A percentile compares a stretch with the other conserved stretches of the same genome.
Evolutionary conservation across 2,329 filamentous ascomycete genomes (phyloP).

Genomic region (Tetracladium maxilliforme): DNA sequence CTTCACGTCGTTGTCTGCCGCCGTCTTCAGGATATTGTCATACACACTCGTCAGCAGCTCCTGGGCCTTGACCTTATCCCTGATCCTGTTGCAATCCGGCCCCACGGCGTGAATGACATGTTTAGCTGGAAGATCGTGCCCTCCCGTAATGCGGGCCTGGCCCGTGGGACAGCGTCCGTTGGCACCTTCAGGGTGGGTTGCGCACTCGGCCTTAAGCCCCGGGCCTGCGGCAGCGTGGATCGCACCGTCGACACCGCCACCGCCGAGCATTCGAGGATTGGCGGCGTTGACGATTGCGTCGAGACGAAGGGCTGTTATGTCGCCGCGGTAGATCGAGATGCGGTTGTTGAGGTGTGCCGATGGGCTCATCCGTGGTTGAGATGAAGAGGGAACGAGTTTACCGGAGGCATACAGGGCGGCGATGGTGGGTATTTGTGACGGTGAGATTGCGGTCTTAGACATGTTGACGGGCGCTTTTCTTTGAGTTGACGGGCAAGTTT

Average conservation of each 20-base stretch:
- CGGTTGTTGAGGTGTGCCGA: constrained; percentile 51
- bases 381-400: constrained; percentile 7
- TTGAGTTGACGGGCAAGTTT: too few species aligned
- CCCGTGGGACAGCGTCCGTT: constrained; percentile 36
- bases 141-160: constrained; percentile 67
- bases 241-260: constrained; percentile 80
- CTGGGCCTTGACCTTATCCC: constrained; percentile 24
- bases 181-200: constrained; percentile 40
- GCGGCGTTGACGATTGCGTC: constrained; percentile 91
- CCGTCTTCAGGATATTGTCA: constrained; percentile 53
- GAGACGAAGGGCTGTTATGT: constrained; percentile 67
- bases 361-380: too few species aligned
- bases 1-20: constrained; percentile 47
- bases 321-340: constrained; percentile 55
- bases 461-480: too few species aligned
- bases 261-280: constrained; percentile 63
- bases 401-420: constrained; percentile 14
- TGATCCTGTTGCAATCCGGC: constrained; percentile 47
- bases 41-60: constrained; percentile 50
- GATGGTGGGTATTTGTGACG: constrained; percentile 14
- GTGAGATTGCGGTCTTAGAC: constrained; percentile 12
- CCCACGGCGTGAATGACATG: constrained; percentile 87
- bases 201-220: constrained; percentile 54
- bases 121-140: constrained; percentile 59
- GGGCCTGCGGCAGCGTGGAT: constrained; percentile 76